phyloP scores from a whole-genome alignment of 306 rosid species.

The Lagenaria siceraria region DNA sequence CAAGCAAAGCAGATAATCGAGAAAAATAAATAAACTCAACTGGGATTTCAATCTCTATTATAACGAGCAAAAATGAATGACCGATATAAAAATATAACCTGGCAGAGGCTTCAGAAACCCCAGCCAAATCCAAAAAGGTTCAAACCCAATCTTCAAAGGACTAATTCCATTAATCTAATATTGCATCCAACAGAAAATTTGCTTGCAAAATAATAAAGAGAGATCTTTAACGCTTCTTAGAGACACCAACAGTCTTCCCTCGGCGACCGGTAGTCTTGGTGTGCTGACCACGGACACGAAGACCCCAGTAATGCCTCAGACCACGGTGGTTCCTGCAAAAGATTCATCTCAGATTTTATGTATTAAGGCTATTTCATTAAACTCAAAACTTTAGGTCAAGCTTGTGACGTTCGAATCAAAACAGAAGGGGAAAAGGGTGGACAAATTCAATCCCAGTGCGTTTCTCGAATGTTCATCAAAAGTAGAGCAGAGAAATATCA shows the following conservation, averaged over 20 bases:
- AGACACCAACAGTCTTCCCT: conserved; percentile 98
- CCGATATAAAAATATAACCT: background rate
- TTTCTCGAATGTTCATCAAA: background rate
- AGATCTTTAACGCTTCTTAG: conserved; percentile 67
- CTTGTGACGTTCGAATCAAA: too few relatives aligned
- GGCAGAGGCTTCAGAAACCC: background rate
- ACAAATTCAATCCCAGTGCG: background rate
- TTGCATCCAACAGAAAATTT: background rate
- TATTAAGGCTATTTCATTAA: background rate
- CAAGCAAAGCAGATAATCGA: too few relatives aligned
- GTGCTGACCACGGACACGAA: conserved; percentile 99
- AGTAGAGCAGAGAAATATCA: background rate
- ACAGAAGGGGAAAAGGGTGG: background rate
- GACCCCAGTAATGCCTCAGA: conserved; percentile 98
- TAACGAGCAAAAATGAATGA: background rate
- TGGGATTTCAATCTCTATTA: background rate
- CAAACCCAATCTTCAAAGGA: background rate
- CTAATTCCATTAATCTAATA: background rate
- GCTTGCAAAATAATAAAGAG: background rate
- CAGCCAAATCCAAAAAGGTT: background rate
- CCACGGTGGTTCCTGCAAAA: conserved; percentile 91
- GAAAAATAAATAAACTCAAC: background rate
- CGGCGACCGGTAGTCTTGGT: conserved; percentile 98
- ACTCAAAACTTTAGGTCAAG: background rate
- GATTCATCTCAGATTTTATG: too few relatives aligned